Evolutionary conservation across 768 basidiomycete species (phyloP).

Genomic region (Boletus speciosus): DNA sequence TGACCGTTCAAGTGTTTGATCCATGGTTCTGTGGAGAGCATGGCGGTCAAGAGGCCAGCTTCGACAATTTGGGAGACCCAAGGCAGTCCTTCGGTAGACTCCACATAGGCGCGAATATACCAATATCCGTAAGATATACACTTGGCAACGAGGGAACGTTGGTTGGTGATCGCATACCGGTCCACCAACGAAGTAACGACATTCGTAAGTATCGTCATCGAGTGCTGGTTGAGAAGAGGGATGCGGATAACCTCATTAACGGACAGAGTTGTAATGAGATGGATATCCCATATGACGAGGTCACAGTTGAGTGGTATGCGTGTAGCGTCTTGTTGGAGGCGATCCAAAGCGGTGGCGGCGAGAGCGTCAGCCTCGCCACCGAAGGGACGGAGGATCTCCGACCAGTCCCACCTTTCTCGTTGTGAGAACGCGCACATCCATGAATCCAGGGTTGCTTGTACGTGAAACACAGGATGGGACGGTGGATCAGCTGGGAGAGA

Average conservation of each 20-base stretch:
- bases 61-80: slow-evolving; percentile 26
- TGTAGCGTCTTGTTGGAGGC: slow-evolving; percentile 23
- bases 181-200: slow-evolving; percentile 17
- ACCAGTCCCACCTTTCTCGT: slow-evolving; percentile 26
- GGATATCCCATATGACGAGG: slow-evolving; percentile 29
- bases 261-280: slow-evolving; percentile 27
- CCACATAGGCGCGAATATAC: slow-evolving; percentile 28
- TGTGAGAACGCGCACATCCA: slow-evolving; percentile 28
- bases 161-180: slow-evolving; percentile 1
- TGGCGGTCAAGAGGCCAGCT: slow-evolving; percentile 22
- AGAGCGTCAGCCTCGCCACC: slow-evolving; percentile 13
- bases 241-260: slow-evolving; percentile 23
- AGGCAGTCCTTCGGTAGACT: slow-evolving; percentile 23
- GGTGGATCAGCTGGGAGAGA: slow-evolving; percentile 3
- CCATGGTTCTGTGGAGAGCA: slow-evolving; percentile 28
- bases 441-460: slow-evolving; percentile 19
- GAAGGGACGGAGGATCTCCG: slow-evolving; percentile 25
- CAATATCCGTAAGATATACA: slow-evolving; percentile 29
- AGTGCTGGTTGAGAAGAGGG: slow-evolving; percentile 20
- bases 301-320: slow-evolving; percentile 23
- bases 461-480: slow-evolving; percentile 1
- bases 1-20: slow-evolving; percentile 16
- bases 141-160: slow-evolving; percentile 18
- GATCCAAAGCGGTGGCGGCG: slow-evolving; percentile 23
- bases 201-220: slow-evolving; percentile 16